Conservation (phyloP, 2,329 filamentous ascomycete species). For the Sporothrix dimorphospora region DNA sequence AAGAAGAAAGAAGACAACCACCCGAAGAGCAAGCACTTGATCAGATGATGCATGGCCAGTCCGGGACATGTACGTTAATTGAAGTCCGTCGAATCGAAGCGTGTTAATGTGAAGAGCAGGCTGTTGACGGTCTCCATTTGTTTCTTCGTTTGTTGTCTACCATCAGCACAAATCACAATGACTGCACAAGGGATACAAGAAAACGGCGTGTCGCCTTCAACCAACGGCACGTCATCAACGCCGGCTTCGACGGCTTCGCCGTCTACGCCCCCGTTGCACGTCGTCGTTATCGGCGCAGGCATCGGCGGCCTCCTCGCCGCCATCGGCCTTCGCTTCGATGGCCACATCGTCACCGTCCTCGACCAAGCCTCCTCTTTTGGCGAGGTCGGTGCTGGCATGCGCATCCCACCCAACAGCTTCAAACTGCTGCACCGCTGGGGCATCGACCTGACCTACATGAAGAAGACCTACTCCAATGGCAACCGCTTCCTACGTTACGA, state of each 20-base stretch:
- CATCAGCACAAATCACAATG: background rate
- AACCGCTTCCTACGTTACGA: constrained; percentile 27
- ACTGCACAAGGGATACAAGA: background rate
- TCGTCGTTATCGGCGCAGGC: constrained; percentile 33
- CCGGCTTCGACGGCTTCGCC: background rate
- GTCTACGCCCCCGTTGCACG: background rate
- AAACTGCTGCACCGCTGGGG: constrained; percentile 41
- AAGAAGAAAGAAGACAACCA: background rate
- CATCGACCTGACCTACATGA: constrained; percentile 5
- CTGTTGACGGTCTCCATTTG: background rate
- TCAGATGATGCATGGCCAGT: background rate
- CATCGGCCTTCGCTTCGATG: constrained; percentile 26
- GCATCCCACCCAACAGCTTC: constrained; percentile 42
- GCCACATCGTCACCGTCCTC: constrained; percentile 30
- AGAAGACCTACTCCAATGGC: constrained; percentile 24
- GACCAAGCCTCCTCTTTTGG: constrained; percentile 29
- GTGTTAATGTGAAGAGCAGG: background rate
- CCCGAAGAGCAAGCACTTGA: background rate
- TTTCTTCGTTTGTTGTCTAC: background rate
- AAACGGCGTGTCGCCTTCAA: background rate
- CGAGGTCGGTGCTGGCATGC: constrained; percentile 29
- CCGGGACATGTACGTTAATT: background rate
- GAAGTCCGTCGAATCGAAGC: background rate
- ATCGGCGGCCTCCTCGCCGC: constrained; percentile 30
- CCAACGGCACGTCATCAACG: background rate